Evolutionary conservation across 371 early-diverging fungal species (phyloP).

Genomic region (Parasitella parasitica): DNA sequence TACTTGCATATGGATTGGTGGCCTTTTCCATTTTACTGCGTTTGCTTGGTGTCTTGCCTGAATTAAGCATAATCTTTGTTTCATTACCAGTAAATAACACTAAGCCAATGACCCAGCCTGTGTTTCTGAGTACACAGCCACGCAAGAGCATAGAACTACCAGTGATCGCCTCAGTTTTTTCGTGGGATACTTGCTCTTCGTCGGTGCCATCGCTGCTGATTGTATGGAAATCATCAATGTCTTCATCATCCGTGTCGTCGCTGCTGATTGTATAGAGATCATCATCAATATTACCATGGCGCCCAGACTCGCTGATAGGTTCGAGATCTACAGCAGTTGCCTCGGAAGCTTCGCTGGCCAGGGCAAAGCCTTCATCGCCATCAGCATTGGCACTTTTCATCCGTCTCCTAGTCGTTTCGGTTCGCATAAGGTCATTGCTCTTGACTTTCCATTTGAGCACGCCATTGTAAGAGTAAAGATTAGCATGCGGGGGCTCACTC

Average conservation of each 20-base stretch:
- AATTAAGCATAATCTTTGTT: constrained; percentile 89
- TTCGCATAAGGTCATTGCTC: constrained; percentile 3
- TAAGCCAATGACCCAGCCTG: constrained; percentile 83
- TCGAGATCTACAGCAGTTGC: not conserved
- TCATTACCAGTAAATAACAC: constrained; percentile 87
- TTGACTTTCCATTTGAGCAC: constrained; percentile 57
- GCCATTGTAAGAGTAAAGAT: constrained; percentile 78
- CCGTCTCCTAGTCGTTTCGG: constrained; percentile 9
- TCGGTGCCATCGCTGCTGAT: not conserved
- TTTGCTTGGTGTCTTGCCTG: constrained; percentile 93
- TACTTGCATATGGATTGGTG: constrained; percentile 86
- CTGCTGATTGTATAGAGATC: not conserved
- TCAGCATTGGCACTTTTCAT: not conserved
- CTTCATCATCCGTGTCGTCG: not conserved
- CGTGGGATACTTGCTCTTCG: constrained; percentile 36
- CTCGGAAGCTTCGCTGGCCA: not conserved
- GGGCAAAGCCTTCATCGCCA: not conserved
- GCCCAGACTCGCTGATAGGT: constrained; percentile 4
- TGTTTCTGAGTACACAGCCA: constrained; percentile 93
- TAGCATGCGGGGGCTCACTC: constrained; percentile 80
- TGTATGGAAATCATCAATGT: constrained; percentile 14
- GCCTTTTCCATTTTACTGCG: constrained; percentile 93
- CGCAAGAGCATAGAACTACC: constrained; percentile 85
- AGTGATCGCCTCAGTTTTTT: constrained; percentile 70
- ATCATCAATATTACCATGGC: not conserved